phyloP scores from a whole-genome alignment of 345 rosid genomes.

The Punica granatum region DNA sequence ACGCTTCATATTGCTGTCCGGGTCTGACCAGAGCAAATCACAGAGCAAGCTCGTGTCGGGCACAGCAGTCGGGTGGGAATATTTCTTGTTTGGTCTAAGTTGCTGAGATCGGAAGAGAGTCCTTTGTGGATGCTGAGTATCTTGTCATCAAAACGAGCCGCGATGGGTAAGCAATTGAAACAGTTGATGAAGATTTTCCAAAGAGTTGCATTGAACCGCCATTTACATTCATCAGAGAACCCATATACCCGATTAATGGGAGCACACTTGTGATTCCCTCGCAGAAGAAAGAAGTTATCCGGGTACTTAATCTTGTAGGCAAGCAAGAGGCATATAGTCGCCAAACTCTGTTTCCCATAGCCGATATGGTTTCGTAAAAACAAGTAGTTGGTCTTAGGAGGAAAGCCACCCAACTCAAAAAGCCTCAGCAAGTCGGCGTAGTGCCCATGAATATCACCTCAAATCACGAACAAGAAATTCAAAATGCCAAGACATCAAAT shows the following conservation, averaged over 20 bases:
- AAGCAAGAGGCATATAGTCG: slow-evolving; percentile 85
- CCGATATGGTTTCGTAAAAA: slow-evolving; percentile 92
- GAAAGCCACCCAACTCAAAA: slow-evolving; percentile 58
- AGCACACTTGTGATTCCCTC: slow-evolving; percentile 94
- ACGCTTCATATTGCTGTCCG: slow-evolving; percentile 76
- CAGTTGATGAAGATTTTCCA: slow-evolving; percentile 89
- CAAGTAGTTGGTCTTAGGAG: slow-evolving; percentile 72
- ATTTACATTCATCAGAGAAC: slow-evolving; percentile 87
- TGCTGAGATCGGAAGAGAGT: slow-evolving; percentile 24
- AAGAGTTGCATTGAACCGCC: slow-evolving; percentile 82
- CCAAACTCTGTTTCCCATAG: slow-evolving; percentile 93
- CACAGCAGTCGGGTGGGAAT: slow-evolving; percentile 62
- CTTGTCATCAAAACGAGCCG: slow-evolving; percentile 83
- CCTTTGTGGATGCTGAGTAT: slow-evolving; percentile 74
- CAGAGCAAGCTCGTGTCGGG: slow-evolving; percentile 84
- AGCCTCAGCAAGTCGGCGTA: slow-evolving; percentile 84
- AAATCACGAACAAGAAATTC: slow-evolving; percentile 5
- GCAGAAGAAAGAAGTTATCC: slow-evolving; percentile 77
- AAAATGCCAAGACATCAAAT: too few relatives aligned
- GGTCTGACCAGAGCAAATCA: slow-evolving; percentile 98
- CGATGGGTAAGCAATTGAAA: slow-evolving; percentile 89
- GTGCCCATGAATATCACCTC: slow-evolving; percentile 95
- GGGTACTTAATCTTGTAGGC: slow-evolving; percentile 90
- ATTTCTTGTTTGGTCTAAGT: slow-evolving; percentile 72
- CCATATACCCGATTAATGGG: slow-evolving; percentile 87